Conservation (phyloP, 2,329 filamentous ascomycete genomes). For the Tolypocladium tropicale region DNA sequence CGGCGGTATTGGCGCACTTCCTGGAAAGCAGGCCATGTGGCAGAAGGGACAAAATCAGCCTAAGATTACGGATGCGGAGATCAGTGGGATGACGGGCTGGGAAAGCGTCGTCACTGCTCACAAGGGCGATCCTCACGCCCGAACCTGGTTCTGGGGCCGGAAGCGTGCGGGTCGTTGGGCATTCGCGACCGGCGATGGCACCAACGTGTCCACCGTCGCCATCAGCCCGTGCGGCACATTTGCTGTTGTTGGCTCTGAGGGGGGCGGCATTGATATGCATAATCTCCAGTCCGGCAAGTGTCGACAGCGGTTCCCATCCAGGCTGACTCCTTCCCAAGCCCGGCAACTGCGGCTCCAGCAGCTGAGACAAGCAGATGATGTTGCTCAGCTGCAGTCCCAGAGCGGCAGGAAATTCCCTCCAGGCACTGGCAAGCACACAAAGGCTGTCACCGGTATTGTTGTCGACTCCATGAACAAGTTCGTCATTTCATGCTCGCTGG, state of each 20-base stretch:
- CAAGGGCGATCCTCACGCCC: constrained; percentile 69
- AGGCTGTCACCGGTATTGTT: constrained; percentile 73
- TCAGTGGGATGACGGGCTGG: constrained; percentile 79
- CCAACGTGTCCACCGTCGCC: constrained; percentile 76
- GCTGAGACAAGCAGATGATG: constrained; percentile 45
- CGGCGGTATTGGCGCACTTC: constrained; percentile 79
- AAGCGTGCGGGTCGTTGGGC: constrained; percentile 91
- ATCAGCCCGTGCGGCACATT: constrained; percentile 92
- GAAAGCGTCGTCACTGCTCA: constrained; percentile 95
- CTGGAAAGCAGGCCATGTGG: constrained; percentile 73
- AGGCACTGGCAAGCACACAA: constrained; percentile 64
- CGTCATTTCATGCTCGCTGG: constrained; percentile 76
- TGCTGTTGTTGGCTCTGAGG: constrained; percentile 75
- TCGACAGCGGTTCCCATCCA: constrained; percentile 77
- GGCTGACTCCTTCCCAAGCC: constrained; percentile 66
- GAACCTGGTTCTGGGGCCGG: constrained; percentile 97
- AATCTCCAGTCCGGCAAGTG: constrained; percentile 90
- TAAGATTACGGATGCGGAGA: constrained; percentile 55
- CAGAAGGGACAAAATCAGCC: constrained; percentile 60
- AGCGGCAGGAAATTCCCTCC: constrained; percentile 30
- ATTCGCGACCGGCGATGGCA: constrained; percentile 73
- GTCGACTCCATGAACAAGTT: constrained; percentile 84
- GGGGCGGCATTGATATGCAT: constrained; percentile 84
- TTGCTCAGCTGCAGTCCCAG: constrained; percentile 42
- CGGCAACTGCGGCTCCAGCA: constrained; percentile 62